Evolutionary conservation across 768 basidiomycete genomes (phyloP).

Genomic region (Harrya chromipes): DNA sequence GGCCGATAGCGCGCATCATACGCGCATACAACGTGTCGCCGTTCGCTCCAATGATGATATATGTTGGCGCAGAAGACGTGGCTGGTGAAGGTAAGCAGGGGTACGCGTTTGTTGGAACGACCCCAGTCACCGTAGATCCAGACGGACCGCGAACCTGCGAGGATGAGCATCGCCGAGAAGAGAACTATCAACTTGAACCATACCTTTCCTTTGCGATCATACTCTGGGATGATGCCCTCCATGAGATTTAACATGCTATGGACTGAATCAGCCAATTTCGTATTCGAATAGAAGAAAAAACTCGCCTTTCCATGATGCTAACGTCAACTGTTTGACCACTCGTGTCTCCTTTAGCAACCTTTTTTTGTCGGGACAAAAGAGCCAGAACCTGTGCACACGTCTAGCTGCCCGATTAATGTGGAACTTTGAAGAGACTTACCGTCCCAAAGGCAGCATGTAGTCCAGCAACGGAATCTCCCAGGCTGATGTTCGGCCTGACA

Average conservation of each 20-base stretch:
- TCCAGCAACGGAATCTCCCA: conserved; percentile 71
- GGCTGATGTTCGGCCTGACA: conserved; percentile 66
- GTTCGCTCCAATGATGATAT: conserved; percentile 71
- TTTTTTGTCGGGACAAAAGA: conserved; percentile 46
- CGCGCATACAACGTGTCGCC: conserved; percentile 67
- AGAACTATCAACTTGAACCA: background rate
- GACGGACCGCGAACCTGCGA: conserved; percentile 66
- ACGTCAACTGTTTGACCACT: conserved; percentile 65
- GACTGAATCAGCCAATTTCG: background rate
- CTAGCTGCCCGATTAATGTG: background rate
- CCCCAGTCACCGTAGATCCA: conserved; percentile 71
- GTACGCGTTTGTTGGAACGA: conserved; percentile 74
- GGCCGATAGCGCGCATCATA: conserved; percentile 58
- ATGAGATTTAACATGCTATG: conserved; percentile 70
- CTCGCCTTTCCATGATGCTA: conserved; percentile 68
- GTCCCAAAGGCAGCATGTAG: conserved; percentile 74
- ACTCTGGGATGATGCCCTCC: conserved; percentile 76
- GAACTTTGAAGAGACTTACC: conserved; percentile 33
- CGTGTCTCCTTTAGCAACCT: conserved; percentile 25
- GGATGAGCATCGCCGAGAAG: background rate
- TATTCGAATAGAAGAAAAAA: background rate
- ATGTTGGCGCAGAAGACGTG: conserved; percentile 42
- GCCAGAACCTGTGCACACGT: conserved; percentile 49
- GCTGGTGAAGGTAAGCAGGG: conserved; percentile 53
- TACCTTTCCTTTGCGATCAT: conserved; percentile 68